A percentile compares a stretch with the other conserved stretches of the same genome.
Conservation (phyloP, 2,329 filamentous ascomycete genomes). For the Apiospora arundinis region DNA sequence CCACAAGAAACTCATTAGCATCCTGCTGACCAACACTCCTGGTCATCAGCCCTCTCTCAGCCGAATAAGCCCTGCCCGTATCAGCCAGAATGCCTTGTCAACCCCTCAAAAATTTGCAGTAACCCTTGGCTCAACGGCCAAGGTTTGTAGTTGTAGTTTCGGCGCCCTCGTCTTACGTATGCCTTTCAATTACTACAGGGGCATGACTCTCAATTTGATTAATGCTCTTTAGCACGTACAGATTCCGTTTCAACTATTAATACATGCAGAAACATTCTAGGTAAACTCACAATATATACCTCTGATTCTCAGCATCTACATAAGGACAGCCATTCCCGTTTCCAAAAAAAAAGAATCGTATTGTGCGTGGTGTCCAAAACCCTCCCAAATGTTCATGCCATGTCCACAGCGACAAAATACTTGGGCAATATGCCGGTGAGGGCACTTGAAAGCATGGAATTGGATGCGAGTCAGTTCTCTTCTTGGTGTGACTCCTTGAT, state of each 20-base stretch:
- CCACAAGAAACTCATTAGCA: not conserved
- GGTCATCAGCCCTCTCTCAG: conserved; percentile 1
- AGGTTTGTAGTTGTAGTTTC: not conserved
- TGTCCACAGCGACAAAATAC: too few relatives aligned
- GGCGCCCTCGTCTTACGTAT: not conserved
- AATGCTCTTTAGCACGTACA: not conserved
- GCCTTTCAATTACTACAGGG: not conserved
- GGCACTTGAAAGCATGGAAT: too few relatives aligned
- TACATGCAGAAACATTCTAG: not conserved
- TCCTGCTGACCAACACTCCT: not conserved
- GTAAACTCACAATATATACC: not conserved
- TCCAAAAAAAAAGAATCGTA: too few relatives aligned
- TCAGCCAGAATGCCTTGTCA: not conserved
- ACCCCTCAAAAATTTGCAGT: not conserved
- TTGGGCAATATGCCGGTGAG: too few relatives aligned
- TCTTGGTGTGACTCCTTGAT: too few relatives aligned
- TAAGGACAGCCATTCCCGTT: too few relatives aligned
- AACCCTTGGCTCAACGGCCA: not conserved
- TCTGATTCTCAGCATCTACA: not conserved
- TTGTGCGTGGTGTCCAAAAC: too few relatives aligned
- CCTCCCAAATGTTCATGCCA: too few relatives aligned
- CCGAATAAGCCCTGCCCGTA: not conserved
- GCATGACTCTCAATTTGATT: not conserved
- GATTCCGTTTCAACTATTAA: not conserved
- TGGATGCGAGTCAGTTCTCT: too few relatives aligned